phyloP scores from a whole-genome alignment of 176 grass and related monocot species.

The Triticum monococcum region DNA sequence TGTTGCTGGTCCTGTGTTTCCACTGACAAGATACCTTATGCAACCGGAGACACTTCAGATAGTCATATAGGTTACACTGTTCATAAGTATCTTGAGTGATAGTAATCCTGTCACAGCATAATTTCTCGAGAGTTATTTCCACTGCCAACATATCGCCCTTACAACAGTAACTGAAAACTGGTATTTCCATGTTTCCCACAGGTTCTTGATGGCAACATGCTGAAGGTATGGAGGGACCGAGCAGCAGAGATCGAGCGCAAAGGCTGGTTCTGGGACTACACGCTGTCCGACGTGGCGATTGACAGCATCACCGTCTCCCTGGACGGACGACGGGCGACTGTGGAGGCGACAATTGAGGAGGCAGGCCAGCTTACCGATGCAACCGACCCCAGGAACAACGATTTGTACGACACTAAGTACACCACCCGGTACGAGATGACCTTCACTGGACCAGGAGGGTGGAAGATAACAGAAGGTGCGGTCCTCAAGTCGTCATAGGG shows the following conservation, averaged over 20 bases:
- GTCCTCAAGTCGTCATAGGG: conserved; percentile 72
- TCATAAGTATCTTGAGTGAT: background rate
- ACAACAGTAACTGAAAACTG: too few relatives aligned
- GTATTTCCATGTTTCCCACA: background rate
- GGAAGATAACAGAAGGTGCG: conserved; percentile 90
- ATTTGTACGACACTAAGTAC: conserved; percentile 61
- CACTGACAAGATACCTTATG: background rate
- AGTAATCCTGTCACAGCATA: background rate
- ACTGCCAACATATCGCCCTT: background rate
- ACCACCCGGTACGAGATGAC: conserved; percentile 75
- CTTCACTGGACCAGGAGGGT: conserved; percentile 49
- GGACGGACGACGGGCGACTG: conserved; percentile 53
- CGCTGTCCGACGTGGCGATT: conserved; percentile 49
- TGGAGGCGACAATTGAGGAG: conserved; percentile 91
- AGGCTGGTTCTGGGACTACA: conserved; percentile 93
- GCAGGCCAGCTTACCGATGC: conserved; percentile 48
- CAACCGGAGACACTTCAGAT: background rate
- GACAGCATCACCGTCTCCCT: conserved; percentile 76
- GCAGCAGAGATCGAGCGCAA: conserved; percentile 63
- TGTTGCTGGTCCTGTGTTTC: background rate
- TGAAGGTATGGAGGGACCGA: conserved; percentile 81
- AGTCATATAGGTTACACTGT: background rate
- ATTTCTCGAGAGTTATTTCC: background rate
- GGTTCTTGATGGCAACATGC: conserved; percentile 81
- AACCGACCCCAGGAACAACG: conserved; percentile 37